Base-by-base conservation (phyloP, 1,139 yeast genomes). In the Yamadazyma blattariae region DNA sequence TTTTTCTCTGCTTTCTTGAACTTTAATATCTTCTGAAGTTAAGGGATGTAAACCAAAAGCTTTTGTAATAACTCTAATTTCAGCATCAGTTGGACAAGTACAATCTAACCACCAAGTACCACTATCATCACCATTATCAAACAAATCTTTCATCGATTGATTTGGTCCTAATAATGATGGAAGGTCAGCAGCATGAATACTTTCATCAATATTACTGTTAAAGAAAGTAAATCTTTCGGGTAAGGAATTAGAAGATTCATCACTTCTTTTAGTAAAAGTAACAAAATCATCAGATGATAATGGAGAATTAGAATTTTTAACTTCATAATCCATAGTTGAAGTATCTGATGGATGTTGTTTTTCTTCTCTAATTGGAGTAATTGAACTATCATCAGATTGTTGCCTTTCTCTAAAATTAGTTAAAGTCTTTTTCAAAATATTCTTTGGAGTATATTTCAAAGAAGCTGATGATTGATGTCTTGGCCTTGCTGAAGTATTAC, bases 191-290 rank as follows among this genome's bases (percentile, higher is more conserved):
- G 96, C 85, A 60, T 90, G 97, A 13, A 86, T 73, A 0, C 97
- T 92, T 51, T 84, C 95, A 40, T 88, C 96, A 8, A 80, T 67
- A 39, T 83, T 88, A 0, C 94, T 77, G 28, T 82, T 78, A 57
- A 88, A 90, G 56, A 87, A 87, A 24, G 94, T 78, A 59, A 85
- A 90, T 38, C 97, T 65, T 47, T 85, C 90, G 13, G 89, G 88
- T 22, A 56, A 48, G 8, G 38, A 25, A 24, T 38, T 40, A 28
- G 32, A 35, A 12, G 51, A 42, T 8, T 42, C 49, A 17, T 39
- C 30, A 17, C 40, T 39, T 31, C 32, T 42, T 10, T 50, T 42
- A 17, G 47, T 26, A 25, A 44, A 46, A 5, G 47, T 43, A 13
- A 46, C 50, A 29, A 46, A 45, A 23, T 56, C 64, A 33, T 57